A percentile compares a stretch with the other conserved stretches of the same genome.
Evolutionary conservation across 176 grass and related monocot species (phyloP).

Genomic region (bread wheat (Triticum aestivum)): DNA sequence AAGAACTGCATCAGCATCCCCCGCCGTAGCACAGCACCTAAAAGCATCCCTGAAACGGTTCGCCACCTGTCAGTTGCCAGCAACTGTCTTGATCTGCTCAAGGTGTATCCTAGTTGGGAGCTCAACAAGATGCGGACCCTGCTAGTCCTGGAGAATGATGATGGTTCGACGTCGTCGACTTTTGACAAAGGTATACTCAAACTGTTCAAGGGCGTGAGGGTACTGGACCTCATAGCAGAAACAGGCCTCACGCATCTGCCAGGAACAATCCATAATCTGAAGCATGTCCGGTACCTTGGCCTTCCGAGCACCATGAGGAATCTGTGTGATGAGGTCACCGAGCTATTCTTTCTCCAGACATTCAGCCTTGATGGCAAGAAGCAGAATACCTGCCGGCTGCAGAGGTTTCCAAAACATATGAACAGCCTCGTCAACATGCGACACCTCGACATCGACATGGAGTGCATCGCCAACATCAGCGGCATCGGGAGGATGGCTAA

Average conservation of each 20-base stretch:
- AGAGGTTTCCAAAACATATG: not conserved
- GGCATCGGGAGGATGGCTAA: not conserved
- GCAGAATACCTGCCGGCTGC: not conserved
- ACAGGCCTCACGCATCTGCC: not conserved
- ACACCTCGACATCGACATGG: not conserved
- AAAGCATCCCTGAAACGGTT: not conserved
- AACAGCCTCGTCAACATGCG: not conserved
- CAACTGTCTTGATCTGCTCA: not conserved
- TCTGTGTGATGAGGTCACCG: not conserved
- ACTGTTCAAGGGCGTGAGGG: not conserved
- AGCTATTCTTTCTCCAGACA: not conserved
- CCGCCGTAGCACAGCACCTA: too few relatives aligned
- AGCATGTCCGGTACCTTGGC: not conserved
- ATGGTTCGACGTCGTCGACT: too few relatives aligned
- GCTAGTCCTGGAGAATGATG: not conserved
- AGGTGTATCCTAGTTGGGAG: rapidly evolving
- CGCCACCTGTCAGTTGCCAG: not conserved
- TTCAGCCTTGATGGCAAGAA: not conserved
- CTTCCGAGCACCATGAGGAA: not conserved
- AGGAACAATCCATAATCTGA: not conserved
- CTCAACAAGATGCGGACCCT: not conserved
- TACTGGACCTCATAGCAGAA: not conserved
- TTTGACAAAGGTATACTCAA: not conserved
- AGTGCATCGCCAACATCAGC: not conserved
- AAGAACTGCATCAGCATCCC: not conserved